These are phyloP conservation scores for Thymus quinquecostatus DNA, from an alignment of 257 asterid genomes.

Conservation along the genomic window DNA sequence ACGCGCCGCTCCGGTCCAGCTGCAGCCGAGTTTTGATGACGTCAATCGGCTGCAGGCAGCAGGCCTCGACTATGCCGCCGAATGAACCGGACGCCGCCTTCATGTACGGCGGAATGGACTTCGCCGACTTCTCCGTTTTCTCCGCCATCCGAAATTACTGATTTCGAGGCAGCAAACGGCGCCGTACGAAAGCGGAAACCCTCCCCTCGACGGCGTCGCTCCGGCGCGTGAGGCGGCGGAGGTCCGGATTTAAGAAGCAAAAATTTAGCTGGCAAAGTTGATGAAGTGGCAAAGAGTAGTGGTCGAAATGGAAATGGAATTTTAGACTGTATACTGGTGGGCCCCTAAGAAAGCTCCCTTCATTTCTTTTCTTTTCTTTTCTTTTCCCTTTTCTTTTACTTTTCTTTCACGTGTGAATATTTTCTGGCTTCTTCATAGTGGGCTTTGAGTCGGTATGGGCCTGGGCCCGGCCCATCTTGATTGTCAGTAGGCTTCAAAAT, in stretches of 20 bases:
- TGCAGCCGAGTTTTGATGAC: slow-evolving; percentile 97
- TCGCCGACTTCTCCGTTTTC: slow-evolving; percentile 30
- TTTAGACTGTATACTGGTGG: not conserved
- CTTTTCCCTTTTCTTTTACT: not conserved
- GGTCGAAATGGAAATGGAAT: slow-evolving; percentile 9
- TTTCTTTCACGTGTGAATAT: not conserved
- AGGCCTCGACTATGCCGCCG: slow-evolving; percentile 90
- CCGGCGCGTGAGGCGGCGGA: slow-evolving; percentile 11
- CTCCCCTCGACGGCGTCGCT: slow-evolving; percentile 18
- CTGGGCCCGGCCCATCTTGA: not conserved
- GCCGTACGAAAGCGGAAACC: not conserved
- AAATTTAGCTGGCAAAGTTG: not conserved
- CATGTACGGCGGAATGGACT: slow-evolving; percentile 80
- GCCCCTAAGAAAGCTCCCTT: not conserved
- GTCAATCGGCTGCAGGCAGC: slow-evolving; percentile 92
- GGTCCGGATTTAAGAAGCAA: slow-evolving; percentile 5
- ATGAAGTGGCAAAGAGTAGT: not conserved
- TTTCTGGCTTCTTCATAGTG: not conserved
- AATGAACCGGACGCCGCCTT: slow-evolving; percentile 92
- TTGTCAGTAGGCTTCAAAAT: not conserved
- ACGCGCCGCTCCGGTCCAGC: slow-evolving; percentile 81
- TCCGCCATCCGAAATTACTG: slow-evolving; percentile 50
- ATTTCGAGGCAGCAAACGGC: not conserved
- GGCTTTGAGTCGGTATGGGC: not conserved
- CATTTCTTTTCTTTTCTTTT: not conserved